Base-by-base conservation (phyloP, 306 rosid species). In the Begonia peltatifolia region DNA sequence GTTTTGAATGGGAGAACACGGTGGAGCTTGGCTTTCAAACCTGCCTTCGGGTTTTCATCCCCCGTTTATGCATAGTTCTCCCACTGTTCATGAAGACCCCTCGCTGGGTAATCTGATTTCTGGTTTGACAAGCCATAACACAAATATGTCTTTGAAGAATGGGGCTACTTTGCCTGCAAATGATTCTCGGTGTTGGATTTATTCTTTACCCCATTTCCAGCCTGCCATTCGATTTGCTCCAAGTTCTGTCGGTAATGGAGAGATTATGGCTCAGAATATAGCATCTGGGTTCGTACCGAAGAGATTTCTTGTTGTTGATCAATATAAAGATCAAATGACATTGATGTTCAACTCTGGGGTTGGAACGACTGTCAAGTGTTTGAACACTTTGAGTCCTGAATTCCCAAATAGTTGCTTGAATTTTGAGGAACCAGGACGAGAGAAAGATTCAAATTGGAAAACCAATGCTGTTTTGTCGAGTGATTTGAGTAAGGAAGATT, bases 1-100 rank as follows among this genome's bases (percentile, higher is more conserved):
- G 75, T 69, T 81, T 76, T 62, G 75, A 63, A 92, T 92, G 99
- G 88, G 83, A 57, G 79, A 81, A 54, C 77, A 84, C 69, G 69
- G 79, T 50, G 71, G 76, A 71, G 47, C 67, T 50, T 72, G 55
- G 44, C 79, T 66, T 36, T 70, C 64, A 41, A 41, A 63, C 71
- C 64, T 63, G 69, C 80, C 50, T 52, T 59, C 60, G 41, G 72
- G 71, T 75, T 52, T 72, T 79, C 80, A 77, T 63, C 68, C 95
- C 52, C 76, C 84, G 52, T 49, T 67, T 77, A 50, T 67, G 23
- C 62, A 59, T 57, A 55, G 83, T 41, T 52, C 61, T 16, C 62
- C 72, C n/a, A 5, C 14, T 63, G 65, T 63, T 61, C 75, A 68
- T 43, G 71, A 50, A 44, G 73, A 47, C 44, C 36, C 4, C 63